phyloP scores from a whole-genome alignment of 768 basidiomycete genomes.

The Rhizopogon salebrosus region DNA sequence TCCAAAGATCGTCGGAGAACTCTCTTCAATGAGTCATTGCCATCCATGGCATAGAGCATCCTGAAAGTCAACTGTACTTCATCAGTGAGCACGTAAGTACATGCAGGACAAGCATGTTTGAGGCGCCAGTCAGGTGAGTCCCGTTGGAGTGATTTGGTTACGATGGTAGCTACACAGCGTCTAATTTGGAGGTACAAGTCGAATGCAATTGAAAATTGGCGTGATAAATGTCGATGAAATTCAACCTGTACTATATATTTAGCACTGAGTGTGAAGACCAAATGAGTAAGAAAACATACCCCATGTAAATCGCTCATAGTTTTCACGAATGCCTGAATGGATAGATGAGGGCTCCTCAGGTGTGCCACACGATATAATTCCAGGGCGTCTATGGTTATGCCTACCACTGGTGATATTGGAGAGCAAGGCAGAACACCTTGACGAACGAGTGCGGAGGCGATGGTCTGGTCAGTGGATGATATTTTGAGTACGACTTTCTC shows the following conservation, averaged over 20 bases:
- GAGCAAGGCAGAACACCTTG: constrained; percentile 10
- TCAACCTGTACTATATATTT: not conserved
- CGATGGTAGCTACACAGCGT: constrained; percentile 5
- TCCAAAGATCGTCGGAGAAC: too few relatives aligned
- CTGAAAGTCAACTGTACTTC: constrained; percentile 1
- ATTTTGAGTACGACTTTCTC: not conserved
- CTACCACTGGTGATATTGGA: constrained; percentile 2
- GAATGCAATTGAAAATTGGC: constrained; percentile 20
- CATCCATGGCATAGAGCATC: constrained; percentile 8
- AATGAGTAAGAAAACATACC: too few relatives aligned
- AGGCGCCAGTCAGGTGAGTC: constrained; percentile 5
- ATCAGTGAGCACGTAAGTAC: constrained; percentile 2
- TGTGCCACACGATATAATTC: not conserved
- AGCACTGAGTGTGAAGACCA: too few relatives aligned
- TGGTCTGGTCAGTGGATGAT: not conserved
- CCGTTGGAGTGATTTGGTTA: constrained; percentile 8
- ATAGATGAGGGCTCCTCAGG: not conserved
- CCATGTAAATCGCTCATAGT: not conserved
- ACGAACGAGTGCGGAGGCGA: constrained; percentile 4
- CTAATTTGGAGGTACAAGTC: constrained; percentile 23
- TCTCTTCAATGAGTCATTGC: too few relatives aligned
- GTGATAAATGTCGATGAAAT: constrained; percentile 4
- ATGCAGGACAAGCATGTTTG: constrained; percentile 6
- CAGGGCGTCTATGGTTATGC: constrained; percentile 1
- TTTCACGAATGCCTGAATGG: not conserved